A percentile compares a stretch with the other conserved stretches of the same genome.
Evolutionary conservation across 805 yeast species (phyloP).

Genomic region (Cyberlindnera xylosilytica): DNA sequence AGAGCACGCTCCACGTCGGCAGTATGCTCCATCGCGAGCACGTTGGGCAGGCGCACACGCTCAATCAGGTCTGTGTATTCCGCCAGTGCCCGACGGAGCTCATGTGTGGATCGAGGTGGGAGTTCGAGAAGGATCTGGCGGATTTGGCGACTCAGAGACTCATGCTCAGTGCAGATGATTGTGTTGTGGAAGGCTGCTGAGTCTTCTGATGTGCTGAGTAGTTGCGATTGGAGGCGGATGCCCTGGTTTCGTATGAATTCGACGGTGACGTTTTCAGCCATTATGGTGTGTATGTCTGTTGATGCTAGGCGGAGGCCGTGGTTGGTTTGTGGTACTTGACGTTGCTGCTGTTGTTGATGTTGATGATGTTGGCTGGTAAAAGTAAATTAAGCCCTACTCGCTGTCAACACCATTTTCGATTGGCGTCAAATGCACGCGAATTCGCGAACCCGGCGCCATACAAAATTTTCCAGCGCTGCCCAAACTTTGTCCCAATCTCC

Average conservation of each 20-base stretch:
- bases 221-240: background rate
- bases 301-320: no score
- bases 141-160: conserved; percentile 6
- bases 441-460: background rate
- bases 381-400: no score
- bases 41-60: conserved; percentile 10
- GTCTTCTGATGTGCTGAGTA: conserved; percentile 2
- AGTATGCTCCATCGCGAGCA: conserved; percentile 9
- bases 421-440: background rate
- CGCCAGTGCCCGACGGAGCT: background rate
- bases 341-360: no score
- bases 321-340: no score
- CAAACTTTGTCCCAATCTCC: background rate
- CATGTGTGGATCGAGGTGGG: background rate
- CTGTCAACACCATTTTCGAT: background rate
- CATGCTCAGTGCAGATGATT: conserved; percentile 13
- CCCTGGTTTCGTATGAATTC: conserved; percentile 7
- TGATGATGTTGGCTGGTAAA: no score
- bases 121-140: conserved; percentile 1
- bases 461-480: background rate
- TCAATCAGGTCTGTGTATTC: conserved; percentile 10
- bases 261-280: background rate
- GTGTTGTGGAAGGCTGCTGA: conserved; percentile 14
- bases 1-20: conserved; percentile 5
- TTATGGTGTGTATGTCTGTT: no score